Evolutionary conservation across 2,329 filamentous ascomycete genomes (phyloP).

Genomic region (Botryotinia calthae): DNA sequence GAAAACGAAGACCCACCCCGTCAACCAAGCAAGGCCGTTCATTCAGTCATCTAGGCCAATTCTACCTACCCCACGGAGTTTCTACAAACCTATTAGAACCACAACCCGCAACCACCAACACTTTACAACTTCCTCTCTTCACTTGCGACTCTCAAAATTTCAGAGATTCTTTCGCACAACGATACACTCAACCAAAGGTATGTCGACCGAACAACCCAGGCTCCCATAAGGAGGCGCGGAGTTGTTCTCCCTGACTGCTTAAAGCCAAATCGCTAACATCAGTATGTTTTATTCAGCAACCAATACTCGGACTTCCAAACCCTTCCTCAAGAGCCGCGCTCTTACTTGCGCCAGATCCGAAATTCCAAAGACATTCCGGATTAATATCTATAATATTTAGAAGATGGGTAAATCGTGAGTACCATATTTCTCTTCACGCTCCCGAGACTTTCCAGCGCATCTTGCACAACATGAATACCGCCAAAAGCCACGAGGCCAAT

Average conservation of each 20-base stretch:
- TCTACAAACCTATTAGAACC: slow-evolving; percentile 9
- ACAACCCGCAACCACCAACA: slow-evolving; percentile 1
- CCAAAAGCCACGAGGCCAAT: slow-evolving; percentile 13
- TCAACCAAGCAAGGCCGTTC: slow-evolving; percentile 5
- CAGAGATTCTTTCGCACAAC: not conserved
- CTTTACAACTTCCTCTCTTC: not conserved
- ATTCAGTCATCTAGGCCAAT: slow-evolving; percentile 3
- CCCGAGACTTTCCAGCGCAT: slow-evolving; percentile 7
- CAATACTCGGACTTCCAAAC: slow-evolving; percentile 2
- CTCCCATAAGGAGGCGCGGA: not conserved
- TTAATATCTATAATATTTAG: slow-evolving; percentile 13
- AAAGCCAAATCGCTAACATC: slow-evolving; percentile 10
- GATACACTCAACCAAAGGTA: not conserved
- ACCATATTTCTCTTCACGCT: slow-evolving; percentile 8
- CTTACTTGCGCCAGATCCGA: slow-evolving; percentile 9
- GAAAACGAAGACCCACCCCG: not conserved
- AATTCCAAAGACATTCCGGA: not conserved
- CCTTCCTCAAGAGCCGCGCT: slow-evolving; percentile 15
- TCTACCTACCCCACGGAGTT: slow-evolving; percentile 16
- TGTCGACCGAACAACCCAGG: not conserved
- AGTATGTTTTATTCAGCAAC: not conserved
- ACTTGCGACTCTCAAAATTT: not conserved
- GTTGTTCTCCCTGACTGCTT: not conserved
- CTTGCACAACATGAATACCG: slow-evolving; percentile 6
- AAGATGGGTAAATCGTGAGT: slow-evolving; percentile 26